phyloP scores from a whole-genome alignment of 306 rosid genomes.

The Sophora flavescens region DNA sequence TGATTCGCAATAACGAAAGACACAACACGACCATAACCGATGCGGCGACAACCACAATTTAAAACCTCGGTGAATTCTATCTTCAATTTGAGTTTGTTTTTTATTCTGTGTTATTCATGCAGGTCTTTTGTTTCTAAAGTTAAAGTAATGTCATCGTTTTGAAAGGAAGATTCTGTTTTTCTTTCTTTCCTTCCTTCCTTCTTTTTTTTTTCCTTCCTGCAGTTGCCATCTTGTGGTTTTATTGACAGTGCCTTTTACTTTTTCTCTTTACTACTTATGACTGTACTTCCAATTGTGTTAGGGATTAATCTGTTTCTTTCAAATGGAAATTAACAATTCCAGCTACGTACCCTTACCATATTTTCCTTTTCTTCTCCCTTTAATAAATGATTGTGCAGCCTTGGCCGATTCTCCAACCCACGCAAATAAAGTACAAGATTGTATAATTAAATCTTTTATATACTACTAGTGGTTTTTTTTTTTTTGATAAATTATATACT shows the following conservation, averaged over 20 bases:
- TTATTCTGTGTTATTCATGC: constrained; percentile 40
- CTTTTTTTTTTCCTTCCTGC: not conserved
- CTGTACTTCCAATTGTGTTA: not conserved
- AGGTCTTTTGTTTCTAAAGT: constrained; percentile 27
- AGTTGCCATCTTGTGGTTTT: constrained; percentile 18
- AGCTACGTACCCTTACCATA: not conserved
- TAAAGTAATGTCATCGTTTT: constrained; percentile 38
- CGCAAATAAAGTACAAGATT: not conserved
- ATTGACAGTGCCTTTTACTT: constrained; percentile 32
- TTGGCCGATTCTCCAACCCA: constrained; percentile 44
- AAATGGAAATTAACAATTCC: not conserved
- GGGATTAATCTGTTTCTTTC: not conserved
- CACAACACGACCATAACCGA: too few species aligned
- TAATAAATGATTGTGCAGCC: constrained; percentile 27
- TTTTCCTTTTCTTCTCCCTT: constrained; percentile 23
- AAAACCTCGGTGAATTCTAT: not conserved
- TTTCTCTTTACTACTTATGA: constrained; percentile 18
- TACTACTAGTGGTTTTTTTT: not conserved
- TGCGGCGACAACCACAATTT: too few species aligned
- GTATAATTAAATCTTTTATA: not conserved
- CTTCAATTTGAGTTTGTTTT: not conserved
- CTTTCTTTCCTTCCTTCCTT: constrained; percentile 3
- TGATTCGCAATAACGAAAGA: too few species aligned
- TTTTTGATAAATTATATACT: too few species aligned
- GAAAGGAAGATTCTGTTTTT: constrained; percentile 42